phyloP scores from a whole-genome alignment of 306 rosid species.

The Trifolium fragiferum region DNA sequence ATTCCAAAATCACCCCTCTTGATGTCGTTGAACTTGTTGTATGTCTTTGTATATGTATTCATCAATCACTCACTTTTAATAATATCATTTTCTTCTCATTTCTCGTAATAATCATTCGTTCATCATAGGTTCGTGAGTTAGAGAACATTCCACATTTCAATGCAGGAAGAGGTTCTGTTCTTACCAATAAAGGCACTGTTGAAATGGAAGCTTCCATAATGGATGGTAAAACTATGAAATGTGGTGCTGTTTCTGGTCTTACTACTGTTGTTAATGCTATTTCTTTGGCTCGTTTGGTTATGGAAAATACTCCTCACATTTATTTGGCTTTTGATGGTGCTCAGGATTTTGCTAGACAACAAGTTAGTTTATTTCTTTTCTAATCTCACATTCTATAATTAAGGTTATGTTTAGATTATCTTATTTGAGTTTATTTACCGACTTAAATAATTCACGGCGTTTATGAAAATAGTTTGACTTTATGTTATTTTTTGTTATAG shows the following conservation, averaged over 20 bases:
- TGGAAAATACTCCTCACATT: constrained; percentile 91
- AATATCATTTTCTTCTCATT: background rate
- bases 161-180: constrained; percentile 83
- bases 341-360: constrained; percentile 51
- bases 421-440: background rate
- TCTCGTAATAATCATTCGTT: background rate
- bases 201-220: constrained; percentile 94
- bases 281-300: constrained; percentile 81
- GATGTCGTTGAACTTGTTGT: constrained; percentile 64
- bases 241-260: constrained; percentile 94
- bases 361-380: constrained; percentile 37
- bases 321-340: constrained; percentile 59
- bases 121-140: constrained; percentile 68
- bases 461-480: background rate
- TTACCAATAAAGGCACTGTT: constrained; percentile 64
- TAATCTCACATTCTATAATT: background rate
- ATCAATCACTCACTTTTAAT: background rate
- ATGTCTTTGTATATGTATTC: constrained; percentile 11
- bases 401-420: background rate
- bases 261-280: constrained; percentile 78
- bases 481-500: background rate
- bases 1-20: constrained; percentile 55
- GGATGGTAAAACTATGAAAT: constrained; percentile 70
- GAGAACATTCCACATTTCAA: constrained; percentile 76
- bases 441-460: background rate